Conservation (phyloP, 1,139 yeast genomes). For the Meyerozyma elateridarum region DNA sequence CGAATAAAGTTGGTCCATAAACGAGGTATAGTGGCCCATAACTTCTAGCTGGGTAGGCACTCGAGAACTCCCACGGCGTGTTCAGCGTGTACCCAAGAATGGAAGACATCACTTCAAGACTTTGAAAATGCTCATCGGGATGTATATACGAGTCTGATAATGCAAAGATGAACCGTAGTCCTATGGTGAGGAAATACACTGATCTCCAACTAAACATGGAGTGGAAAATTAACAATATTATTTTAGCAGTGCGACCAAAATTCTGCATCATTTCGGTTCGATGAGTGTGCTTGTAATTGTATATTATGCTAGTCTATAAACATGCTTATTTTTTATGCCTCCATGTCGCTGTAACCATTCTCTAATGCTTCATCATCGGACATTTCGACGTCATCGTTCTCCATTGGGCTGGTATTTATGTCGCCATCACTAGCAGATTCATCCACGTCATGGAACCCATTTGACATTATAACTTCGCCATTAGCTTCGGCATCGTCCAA, state of each 20-base stretch:
- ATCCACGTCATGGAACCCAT: constrained; percentile 2
- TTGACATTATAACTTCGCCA: constrained; percentile 1
- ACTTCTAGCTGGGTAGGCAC: constrained; percentile 63
- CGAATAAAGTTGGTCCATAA: constrained; percentile 62
- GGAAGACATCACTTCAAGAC: constrained; percentile 64
- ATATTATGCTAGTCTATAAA: too few relatives aligned
- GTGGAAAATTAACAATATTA: not conserved
- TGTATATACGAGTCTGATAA: constrained; percentile 82
- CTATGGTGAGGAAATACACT: constrained; percentile 38
- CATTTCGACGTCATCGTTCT: not conserved
- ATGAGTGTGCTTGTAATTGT: too few relatives aligned
- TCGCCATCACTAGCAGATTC: not conserved
- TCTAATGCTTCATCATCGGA: not conserved
- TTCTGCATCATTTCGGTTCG: not conserved
- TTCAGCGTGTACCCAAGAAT: constrained; percentile 49
- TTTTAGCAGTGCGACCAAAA: not conserved
- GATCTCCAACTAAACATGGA: constrained; percentile 37
- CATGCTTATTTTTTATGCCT: not conserved
- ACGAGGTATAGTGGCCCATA: constrained; percentile 60
- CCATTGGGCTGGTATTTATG: constrained; percentile 1
- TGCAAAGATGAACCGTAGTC: constrained; percentile 53
- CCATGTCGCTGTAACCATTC: constrained; percentile 2
- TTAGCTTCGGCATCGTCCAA: constrained; percentile 12
- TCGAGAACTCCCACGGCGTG: constrained; percentile 82
- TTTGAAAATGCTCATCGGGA: constrained; percentile 96